Evolutionary conservation across 2,329 filamentous ascomycete species (phyloP), one percentile per base, ranked within the genome.

Genomic region (Chaetomium globosum): DNA sequence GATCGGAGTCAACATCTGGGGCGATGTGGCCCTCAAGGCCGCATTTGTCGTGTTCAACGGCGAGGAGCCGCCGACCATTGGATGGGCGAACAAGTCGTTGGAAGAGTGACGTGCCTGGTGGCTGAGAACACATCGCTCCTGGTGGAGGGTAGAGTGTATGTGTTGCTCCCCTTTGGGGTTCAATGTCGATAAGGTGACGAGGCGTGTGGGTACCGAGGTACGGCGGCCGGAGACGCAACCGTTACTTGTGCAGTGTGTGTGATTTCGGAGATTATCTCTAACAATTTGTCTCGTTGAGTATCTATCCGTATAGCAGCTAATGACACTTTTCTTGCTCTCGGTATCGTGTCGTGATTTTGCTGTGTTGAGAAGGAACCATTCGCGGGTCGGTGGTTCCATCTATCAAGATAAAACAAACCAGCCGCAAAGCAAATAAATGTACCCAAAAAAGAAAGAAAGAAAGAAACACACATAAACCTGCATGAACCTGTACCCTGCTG

Each of bases 11-110:
- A 72, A 71, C 21, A 73, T 73, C 58, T 73, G 69, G 64, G 71
- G 71, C 3, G 71, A 71, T 31, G 69, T 71, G 28, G 71, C 71
- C 1, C 66, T 73, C 43, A 72, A 72, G 68, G 69, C 69, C 8
- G 71, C 70, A 8, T 73, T 70, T 66, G 71, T 73, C 10, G 71
- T 73, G 21, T 73, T 72, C 62, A 64, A 72, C 19, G 71, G 68
- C 4, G 64, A 49, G 4, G 58, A 62, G 16, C 64, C 67, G 49
- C 70, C 71, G 16, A 62, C 21, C 2, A 64, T 73, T 36, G 71
- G 71, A 4, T 73, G 69, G 69, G 71, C 71, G 19, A 39, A 46
- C 13, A 73, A 73, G 70, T 36, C 73, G 7, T 26, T 70, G 54
- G 28, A n/a, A 10, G 16, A 56, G 26, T 55, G 33, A 64, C 8